Evolutionary conservation across 2,329 filamentous ascomycete species (phyloP).

Genomic region (Arthrobotrys megalospora): DNA sequence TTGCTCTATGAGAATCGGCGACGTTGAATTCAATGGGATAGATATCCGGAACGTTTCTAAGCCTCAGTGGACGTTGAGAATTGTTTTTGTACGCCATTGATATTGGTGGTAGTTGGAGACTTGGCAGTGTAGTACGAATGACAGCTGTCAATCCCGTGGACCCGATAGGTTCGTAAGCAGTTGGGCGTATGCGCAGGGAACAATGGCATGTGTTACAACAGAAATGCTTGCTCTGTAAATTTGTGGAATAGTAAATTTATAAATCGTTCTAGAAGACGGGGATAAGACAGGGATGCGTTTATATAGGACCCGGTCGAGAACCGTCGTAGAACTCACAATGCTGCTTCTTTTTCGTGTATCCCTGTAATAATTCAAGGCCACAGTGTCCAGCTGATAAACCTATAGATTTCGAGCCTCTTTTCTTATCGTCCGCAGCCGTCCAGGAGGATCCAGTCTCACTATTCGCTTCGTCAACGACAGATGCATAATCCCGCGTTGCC

Average conservation of each 20-base stretch:
- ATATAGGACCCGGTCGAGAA: neutral
- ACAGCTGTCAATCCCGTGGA: conserved; percentile 40
- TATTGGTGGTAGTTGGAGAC: neutral
- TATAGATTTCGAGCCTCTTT: no score
- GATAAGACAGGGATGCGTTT: conserved; percentile 2
- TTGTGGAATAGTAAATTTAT: neutral
- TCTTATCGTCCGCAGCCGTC: neutral
- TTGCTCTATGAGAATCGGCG: conserved; percentile 22
- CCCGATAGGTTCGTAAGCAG: neutral
- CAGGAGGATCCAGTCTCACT: neutral
- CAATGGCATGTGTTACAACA: no score
- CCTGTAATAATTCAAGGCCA: no score
- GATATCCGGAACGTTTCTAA: neutral
- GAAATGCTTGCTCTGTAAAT: no score
- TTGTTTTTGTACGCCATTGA: neutral
- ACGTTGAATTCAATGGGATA: neutral
- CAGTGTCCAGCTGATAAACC: no score
- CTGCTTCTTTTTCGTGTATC: neutral
- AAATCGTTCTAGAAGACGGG: conserved; percentile 12
- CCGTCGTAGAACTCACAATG: neutral
- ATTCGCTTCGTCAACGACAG: neutral
- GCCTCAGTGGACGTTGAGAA: neutral
- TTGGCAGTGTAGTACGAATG: conserved; percentile 32
- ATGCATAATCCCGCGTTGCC: neutral
- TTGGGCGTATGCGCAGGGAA: neutral